phyloP scores from a whole-genome alignment of 139 green algal species.

The Medakamo hakoo region DNA sequence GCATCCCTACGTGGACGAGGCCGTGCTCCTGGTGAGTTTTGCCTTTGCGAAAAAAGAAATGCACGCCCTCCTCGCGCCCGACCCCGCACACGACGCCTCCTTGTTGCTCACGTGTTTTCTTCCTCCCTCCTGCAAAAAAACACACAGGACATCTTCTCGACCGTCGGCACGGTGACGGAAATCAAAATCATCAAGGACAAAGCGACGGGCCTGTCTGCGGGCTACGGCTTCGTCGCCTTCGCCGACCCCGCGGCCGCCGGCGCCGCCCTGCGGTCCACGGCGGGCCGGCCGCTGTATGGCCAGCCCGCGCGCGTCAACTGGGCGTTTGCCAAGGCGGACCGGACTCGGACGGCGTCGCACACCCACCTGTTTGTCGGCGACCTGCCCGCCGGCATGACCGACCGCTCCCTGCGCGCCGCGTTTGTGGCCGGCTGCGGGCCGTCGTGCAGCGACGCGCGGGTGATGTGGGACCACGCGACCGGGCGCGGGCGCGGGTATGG shows the following conservation, averaged over 20 bases:
- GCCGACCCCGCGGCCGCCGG: slow-evolving; percentile 4
- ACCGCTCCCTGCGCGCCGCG: slow-evolving; percentile 3
- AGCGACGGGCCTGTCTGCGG: slow-evolving; percentile 25
- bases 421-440: not conserved
- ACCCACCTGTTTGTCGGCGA: slow-evolving; percentile 64
- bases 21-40: slow-evolving; percentile 30
- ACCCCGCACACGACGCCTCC: slow-evolving; percentile 14
- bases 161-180: slow-evolving; percentile 23
- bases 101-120: no score
- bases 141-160: slow-evolving; percentile 23
- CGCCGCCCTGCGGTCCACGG: slow-evolving; percentile 17
- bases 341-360: slow-evolving; percentile 33
- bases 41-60: no score
- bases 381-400: slow-evolving; percentile 30
- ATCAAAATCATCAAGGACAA: slow-evolving; percentile 49
- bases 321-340: slow-evolving; percentile 50
- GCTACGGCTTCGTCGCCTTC: slow-evolving; percentile 59
- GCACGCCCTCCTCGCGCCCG: slow-evolving; percentile 12
- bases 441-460: slow-evolving; percentile 42
- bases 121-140: not conserved
- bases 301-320: slow-evolving; percentile 57
- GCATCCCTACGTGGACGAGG: slow-evolving; percentile 42
- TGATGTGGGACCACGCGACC: slow-evolving; percentile 62
- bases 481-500: slow-evolving; percentile 50
- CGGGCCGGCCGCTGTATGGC: slow-evolving; percentile 25